Evolutionary conservation across 495 filamentous ascomycete genomes (phyloP).

Genomic region (Penicillium argentinense): DNA sequence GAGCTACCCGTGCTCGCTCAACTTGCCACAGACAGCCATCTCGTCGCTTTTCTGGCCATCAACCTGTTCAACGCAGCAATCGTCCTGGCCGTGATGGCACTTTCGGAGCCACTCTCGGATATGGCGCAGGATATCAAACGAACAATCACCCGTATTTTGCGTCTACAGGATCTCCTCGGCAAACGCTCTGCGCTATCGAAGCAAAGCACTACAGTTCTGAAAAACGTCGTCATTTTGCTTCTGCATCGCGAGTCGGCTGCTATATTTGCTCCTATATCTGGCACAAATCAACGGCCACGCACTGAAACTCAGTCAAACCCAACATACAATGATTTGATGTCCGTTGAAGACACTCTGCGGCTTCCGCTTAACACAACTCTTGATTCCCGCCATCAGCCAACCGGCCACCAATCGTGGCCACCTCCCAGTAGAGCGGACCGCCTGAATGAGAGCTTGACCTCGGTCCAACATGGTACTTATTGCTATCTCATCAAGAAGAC

Average conservation of each 20-base stretch:
- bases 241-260: conserved; percentile 25
- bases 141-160: conserved; percentile 31
- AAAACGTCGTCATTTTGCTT: conserved; percentile 26
- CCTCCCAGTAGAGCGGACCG: conserved; percentile 17
- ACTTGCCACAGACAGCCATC: conserved; percentile 30
- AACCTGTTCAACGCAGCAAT: conserved; percentile 36
- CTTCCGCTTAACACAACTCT: conserved; percentile 19
- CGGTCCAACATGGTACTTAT: conserved; percentile 25
- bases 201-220: conserved; percentile 29
- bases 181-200: conserved; percentile 29
- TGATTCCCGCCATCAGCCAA: conserved; percentile 6
- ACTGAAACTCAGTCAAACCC: conserved; percentile 2
- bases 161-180: conserved; percentile 28
- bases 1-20: conserved; percentile 24
- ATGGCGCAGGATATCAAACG: conserved; percentile 34
- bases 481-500: neutral
- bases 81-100: conserved; percentile 31
- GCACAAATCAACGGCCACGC: neutral
- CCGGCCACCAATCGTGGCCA: conserved; percentile 4
- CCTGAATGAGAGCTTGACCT: conserved; percentile 26
- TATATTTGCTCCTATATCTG: conserved; percentile 25
- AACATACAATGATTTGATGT: conserved; percentile 8
- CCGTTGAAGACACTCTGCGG: conserved; percentile 29
- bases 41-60: conserved; percentile 36
- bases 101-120: conserved; percentile 34